phyloP scores from a whole-genome alignment of 2,329 filamentous ascomycete genomes.

The Cadophora sp. region DNA sequence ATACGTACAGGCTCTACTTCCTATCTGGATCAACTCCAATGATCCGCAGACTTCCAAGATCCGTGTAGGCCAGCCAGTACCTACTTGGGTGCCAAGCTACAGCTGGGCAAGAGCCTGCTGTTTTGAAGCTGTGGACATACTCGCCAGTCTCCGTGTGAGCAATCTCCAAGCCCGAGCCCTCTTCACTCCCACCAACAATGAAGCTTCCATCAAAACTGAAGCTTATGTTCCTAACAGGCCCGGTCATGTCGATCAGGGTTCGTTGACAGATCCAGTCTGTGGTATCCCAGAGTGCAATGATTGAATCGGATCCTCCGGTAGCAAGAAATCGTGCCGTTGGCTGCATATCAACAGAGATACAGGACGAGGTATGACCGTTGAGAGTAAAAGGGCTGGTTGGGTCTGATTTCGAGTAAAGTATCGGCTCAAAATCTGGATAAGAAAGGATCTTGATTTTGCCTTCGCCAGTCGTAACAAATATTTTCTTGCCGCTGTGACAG shows the following conservation, averaged over 20 bases:
- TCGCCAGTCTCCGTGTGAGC: constrained; percentile 78
- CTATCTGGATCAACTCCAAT: constrained; percentile 50
- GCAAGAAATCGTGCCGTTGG: constrained; percentile 76
- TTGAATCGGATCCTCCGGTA: constrained; percentile 76
- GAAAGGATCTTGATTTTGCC: constrained; percentile 74
- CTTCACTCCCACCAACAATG: constrained; percentile 75
- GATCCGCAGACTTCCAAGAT: constrained; percentile 69
- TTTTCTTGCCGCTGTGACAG: constrained; percentile 73
- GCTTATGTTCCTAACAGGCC: constrained; percentile 72
- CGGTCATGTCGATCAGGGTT: constrained; percentile 72
- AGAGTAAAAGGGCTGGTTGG: constrained; percentile 62
- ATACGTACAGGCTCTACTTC: constrained; percentile 34
- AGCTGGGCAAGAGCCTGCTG: constrained; percentile 66
- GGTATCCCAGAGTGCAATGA: constrained; percentile 81
- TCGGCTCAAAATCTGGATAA: constrained; percentile 68
- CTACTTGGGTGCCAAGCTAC: constrained; percentile 79
- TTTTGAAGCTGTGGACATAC: constrained; percentile 74
- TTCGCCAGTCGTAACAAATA: constrained; percentile 75
- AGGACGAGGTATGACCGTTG: constrained; percentile 76
- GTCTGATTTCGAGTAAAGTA: constrained; percentile 56
- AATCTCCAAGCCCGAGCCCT: constrained; percentile 72
- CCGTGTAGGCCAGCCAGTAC: constrained; percentile 77
- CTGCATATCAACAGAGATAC: constrained; percentile 71
- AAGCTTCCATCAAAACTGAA: constrained; percentile 83
- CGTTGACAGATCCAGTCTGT: constrained; percentile 77